Conservation (phyloP, 176 grass and related monocot species). For the Neostapfia colusana region DNA sequence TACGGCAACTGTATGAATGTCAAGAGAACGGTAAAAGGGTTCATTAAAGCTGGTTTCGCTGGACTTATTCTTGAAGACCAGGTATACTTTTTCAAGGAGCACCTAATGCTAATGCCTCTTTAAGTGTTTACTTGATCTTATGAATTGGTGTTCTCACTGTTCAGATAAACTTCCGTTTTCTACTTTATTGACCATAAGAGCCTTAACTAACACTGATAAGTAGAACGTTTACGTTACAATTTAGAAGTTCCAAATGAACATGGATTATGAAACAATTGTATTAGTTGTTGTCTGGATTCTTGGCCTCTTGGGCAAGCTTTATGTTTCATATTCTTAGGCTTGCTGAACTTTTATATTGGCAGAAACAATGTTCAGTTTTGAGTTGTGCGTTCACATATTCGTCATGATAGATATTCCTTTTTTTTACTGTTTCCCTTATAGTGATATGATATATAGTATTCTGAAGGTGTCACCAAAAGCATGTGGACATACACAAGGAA, state of each 20-base stretch:
- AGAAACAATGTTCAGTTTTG: constrained; percentile 25
- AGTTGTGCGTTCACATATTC: background rate
- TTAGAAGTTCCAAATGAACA: background rate
- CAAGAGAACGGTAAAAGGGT: constrained; percentile 94
- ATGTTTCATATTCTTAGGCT: background rate
- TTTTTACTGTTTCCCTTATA: constrained; percentile 2
- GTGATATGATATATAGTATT: constrained; percentile 52
- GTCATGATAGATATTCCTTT: background rate
- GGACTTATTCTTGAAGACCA: constrained; percentile 98
- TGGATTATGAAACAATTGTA: background rate
- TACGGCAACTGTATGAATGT: constrained; percentile 94
- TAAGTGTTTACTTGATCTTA: background rate
- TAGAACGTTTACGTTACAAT: background rate
- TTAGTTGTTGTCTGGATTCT: background rate
- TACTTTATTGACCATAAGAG: background rate
- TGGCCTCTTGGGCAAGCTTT: background rate
- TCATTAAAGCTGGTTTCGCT: constrained; percentile 92
- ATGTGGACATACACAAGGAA: constrained; percentile 89
- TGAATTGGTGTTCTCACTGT: background rate
- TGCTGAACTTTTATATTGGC: background rate
- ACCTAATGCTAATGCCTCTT: background rate
- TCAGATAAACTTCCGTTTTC: background rate
- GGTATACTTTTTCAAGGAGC: constrained; percentile 37
- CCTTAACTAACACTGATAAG: background rate
- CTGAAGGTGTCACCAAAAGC: constrained; percentile 97